These are phyloP conservation scores for Leucosporidium scottii DNA, from an alignment of 768 basidiomycete genomes.

Conservation along the genomic window DNA sequence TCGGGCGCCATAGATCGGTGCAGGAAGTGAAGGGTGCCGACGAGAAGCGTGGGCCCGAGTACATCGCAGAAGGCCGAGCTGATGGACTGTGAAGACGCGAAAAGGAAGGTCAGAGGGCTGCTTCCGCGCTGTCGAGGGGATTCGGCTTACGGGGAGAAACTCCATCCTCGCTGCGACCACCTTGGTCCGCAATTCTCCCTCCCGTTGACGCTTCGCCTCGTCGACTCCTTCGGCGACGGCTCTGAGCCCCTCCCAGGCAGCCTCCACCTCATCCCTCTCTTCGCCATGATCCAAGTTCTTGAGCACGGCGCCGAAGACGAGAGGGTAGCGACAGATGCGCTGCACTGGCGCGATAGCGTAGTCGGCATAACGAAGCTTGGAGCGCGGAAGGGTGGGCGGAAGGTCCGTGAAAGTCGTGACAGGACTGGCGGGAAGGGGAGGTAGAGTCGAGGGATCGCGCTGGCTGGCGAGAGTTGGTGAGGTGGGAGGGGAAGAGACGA, in stretches of 20 bases:
- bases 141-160: slow-evolving; percentile 36
- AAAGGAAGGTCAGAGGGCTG: neutral
- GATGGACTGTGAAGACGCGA: slow-evolving; percentile 29
- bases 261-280: slow-evolving; percentile 36
- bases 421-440: slow-evolving; percentile 10
- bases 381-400: slow-evolving; percentile 6
- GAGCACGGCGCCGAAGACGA: slow-evolving; percentile 69
- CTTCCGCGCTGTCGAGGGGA: neutral
- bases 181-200: slow-evolving; percentile 58
- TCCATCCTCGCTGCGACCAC: slow-evolving; percentile 63
- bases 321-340: slow-evolving; percentile 87
- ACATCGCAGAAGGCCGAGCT: slow-evolving; percentile 47
- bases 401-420: neutral
- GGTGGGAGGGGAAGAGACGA: slow-evolving; percentile 2
- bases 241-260: slow-evolving; percentile 60
- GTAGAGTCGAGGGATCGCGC: neutral
- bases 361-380: slow-evolving; percentile 52
- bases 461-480: neutral
- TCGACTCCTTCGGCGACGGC: slow-evolving; percentile 70
- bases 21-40: slow-evolving; percentile 85
- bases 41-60: slow-evolving; percentile 69
- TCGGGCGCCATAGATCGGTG: slow-evolving; percentile 47
- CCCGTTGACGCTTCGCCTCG: slow-evolving; percentile 64
- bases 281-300: slow-evolving; percentile 17
- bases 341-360: slow-evolving; percentile 97